These are phyloP conservation scores for Colletotrichum navitas DNA, from an alignment of 2,329 filamentous ascomycete genomes.

Conservation along the genomic window DNA sequence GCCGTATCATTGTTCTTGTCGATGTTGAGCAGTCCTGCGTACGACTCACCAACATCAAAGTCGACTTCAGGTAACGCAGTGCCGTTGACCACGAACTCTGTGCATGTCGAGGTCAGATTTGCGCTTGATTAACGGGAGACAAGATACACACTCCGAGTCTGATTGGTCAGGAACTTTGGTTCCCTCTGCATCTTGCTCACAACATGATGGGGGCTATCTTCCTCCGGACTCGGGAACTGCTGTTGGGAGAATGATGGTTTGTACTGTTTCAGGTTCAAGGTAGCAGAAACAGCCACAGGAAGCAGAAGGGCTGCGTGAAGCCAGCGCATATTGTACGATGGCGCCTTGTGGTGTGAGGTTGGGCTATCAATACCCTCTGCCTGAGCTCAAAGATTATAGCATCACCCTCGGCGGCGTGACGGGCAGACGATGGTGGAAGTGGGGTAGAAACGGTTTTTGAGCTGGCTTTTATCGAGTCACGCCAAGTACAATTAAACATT, in stretches of 20 bases:
- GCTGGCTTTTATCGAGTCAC: conserved; percentile 9
- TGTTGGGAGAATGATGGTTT: conserved; percentile 14
- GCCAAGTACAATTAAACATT: conserved; percentile 24
- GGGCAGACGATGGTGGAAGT: no score
- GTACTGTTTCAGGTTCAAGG: conserved; percentile 39
- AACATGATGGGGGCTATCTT: background rate
- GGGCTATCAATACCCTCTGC: conserved; percentile 17
- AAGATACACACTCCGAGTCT: conserved; percentile 26
- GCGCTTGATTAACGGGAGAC: accelerated
- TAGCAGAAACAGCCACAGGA: conserved; percentile 29
- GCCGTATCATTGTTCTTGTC: conserved; percentile 55
- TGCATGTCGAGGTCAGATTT: conserved; percentile 1
- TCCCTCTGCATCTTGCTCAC: conserved; percentile 4
- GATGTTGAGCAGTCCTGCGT: conserved; percentile 73
- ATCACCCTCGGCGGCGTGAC: conserved; percentile 10
- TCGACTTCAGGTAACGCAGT: conserved; percentile 74
- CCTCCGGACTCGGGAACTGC: conserved; percentile 3
- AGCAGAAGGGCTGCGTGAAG: conserved; percentile 8
- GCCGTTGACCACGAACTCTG: conserved; percentile 75
- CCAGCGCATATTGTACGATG: conserved; percentile 28
- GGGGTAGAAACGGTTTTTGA: background rate
- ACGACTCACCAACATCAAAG: conserved; percentile 77
- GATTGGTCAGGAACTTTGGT: conserved; percentile 47
- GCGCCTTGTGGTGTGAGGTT: background rate
- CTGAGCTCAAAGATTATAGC: conserved; percentile 5